These are phyloP conservation scores for Phyllosticta paracitricarpa DNA, from an alignment of 2,329 filamentous ascomycete species.

Conservation along the genomic window DNA sequence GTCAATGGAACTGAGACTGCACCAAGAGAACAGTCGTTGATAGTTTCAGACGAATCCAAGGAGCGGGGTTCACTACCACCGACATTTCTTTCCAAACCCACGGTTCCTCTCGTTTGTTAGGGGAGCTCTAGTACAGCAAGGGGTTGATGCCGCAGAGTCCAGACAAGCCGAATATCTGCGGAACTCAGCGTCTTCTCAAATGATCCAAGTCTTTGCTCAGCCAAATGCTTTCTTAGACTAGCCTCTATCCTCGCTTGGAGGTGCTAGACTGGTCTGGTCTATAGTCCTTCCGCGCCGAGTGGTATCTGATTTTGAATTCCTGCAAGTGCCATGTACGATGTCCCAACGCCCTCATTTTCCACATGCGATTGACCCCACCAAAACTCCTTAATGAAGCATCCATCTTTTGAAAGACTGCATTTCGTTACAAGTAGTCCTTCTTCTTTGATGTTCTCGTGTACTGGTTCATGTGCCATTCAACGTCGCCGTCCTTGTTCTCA, in stretches of 20 bases:
- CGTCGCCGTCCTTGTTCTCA: constrained; percentile 89
- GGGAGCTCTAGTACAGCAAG: no score
- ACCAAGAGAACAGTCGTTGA: no score
- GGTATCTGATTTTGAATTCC: not conserved
- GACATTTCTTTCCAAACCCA: no score
- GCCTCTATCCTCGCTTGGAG: not conserved
- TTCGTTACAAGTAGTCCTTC: constrained; percentile 77
- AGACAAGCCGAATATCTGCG: not conserved
- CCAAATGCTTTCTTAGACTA: not conserved
- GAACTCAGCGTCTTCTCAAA: not conserved
- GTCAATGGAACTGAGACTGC: not conserved
- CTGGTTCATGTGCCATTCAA: constrained; percentile 93
- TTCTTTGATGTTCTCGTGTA: constrained; percentile 90
- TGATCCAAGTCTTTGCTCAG: not conserved
- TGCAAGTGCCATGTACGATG: not conserved
- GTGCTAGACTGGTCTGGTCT: not conserved
- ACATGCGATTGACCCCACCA: not conserved
- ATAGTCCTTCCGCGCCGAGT: not conserved
- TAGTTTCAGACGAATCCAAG: no score
- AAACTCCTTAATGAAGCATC: not conserved
- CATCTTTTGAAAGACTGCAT: not conserved
- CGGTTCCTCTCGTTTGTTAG: no score
- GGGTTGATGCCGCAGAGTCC: no score
- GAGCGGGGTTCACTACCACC: no score
- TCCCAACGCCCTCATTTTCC: not conserved